Evolutionary conservation across 1,284 basidiomycete species (phyloP).

Genomic region (Neotropicomus parvogracilis): DNA sequence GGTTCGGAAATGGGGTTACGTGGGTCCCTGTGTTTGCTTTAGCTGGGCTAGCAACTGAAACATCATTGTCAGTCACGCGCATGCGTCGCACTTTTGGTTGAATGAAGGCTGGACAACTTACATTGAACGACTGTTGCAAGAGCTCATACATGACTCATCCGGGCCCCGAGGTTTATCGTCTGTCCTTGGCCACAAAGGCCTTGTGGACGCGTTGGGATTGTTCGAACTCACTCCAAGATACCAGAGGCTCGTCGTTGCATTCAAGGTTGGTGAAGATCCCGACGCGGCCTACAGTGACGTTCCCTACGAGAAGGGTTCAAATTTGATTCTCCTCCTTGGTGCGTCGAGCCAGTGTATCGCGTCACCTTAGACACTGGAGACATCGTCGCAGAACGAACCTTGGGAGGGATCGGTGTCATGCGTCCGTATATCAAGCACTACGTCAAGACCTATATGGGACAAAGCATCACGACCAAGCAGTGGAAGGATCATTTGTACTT

Average conservation of each 20-base stretch:
- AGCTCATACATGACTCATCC: conserved; percentile 65
- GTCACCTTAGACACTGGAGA: not conserved
- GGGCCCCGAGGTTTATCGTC: conserved; percentile 81
- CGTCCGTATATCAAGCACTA: conserved; percentile 81
- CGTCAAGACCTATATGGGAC: conserved; percentile 76
- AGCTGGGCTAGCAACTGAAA: conserved; percentile 15
- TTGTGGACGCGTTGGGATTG: conserved; percentile 68
- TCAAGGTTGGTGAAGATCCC: conserved; percentile 79
- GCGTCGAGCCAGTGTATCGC: not conserved
- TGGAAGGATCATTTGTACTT: conserved; percentile 86
- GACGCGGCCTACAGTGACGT: conserved; percentile 42
- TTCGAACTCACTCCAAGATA: conserved; percentile 67
- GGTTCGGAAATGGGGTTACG: conserved; percentile 88
- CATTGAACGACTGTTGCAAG: conserved; percentile 82
- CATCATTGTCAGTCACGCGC: conserved; percentile 53
- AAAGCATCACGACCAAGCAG: conserved; percentile 83
- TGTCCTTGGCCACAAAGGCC: conserved; percentile 70
- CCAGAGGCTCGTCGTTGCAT: conserved; percentile 83
- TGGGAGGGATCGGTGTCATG: conserved; percentile 86
- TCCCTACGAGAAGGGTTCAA: conserved; percentile 32
- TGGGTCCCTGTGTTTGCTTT: conserved; percentile 33
- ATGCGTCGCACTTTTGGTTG: conserved; percentile 85
- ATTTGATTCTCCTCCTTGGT: conserved; percentile 54
- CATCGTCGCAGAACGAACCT: conserved; percentile 55
- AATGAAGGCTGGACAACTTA: conserved; percentile 97